Percentiles rank a stretch among this genome's conserved stretches.
Evolutionary conservation across 805 yeast genomes (phyloP).

Genomic region (Novakomyces olei): DNA sequence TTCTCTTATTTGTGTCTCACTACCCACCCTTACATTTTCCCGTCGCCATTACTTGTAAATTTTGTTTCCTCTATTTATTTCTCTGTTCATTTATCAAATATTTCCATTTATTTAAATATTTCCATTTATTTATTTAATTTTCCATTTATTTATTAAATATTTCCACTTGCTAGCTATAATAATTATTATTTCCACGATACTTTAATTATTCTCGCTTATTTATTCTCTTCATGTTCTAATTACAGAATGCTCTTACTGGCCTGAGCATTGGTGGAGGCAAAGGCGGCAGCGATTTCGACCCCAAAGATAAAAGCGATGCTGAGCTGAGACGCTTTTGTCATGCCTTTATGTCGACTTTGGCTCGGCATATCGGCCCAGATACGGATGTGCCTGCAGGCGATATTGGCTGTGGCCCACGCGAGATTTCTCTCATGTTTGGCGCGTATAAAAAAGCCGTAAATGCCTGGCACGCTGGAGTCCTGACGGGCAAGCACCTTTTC

Average conservation of each 20-base stretch:
- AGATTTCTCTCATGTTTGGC: conserved; percentile 86
- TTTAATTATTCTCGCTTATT: no score
- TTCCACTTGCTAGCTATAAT: no score
- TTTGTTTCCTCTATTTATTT: no score
- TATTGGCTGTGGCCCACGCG: conserved; percentile 95
- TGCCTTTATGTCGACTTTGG: conserved; percentile 85
- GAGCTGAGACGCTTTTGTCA: conserved; percentile 95
- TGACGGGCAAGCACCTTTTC: conserved; percentile 90
- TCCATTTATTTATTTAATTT: no score
- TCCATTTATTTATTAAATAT: no score
- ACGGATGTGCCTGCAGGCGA: conserved; percentile 99
- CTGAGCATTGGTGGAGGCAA: conserved; percentile 98
- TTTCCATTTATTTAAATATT: no score
- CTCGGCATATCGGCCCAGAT: conserved; percentile 89
- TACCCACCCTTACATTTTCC: no score
- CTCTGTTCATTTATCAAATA: no score
- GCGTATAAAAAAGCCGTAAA: conserved; percentile 83
- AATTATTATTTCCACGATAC: no score
- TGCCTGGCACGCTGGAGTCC: conserved; percentile 75
- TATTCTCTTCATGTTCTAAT: no score
- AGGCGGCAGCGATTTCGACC: conserved; percentile 97
- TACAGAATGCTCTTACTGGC: conserved; percentile 94
- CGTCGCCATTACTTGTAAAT: no score
- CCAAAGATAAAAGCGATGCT: conserved; percentile 76
- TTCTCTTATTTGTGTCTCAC: no score